Conservation (phyloP, 2,329 filamentous ascomycete species). For the Rugonectria rugulosa region DNA sequence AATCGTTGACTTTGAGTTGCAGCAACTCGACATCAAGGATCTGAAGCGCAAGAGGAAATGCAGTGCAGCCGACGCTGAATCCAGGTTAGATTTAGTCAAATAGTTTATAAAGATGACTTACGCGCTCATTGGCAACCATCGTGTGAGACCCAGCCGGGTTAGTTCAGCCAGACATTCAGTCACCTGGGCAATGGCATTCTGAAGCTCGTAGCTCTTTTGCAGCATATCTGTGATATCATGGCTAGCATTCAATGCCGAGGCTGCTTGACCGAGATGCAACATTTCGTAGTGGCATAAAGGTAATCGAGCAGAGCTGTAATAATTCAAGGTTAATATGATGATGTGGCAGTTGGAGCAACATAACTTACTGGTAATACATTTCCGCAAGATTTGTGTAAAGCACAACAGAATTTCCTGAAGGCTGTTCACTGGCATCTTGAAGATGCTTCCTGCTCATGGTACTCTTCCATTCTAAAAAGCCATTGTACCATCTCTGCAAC, state of each 20-base stretch:
- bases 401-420: constrained; percentile 20
- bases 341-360: accelerated
- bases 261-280: constrained; percentile 25
- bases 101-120: constrained; percentile 1
- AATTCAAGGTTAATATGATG: no score
- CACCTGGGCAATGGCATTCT: constrained; percentile 30
- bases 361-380: constrained; percentile 39
- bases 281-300: constrained; percentile 36
- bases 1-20: constrained; percentile 13
- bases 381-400: constrained; percentile 36
- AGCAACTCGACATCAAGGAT: constrained; percentile 35
- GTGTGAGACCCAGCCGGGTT: constrained; percentile 23
- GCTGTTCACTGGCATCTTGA: not conserved
- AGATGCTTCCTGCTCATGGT: constrained; percentile 21
- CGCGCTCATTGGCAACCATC: constrained; percentile 38
- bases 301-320: constrained; percentile 25
- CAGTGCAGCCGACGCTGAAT: constrained; percentile 32
- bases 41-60: constrained; percentile 30
- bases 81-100: accelerated
- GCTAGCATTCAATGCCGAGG: constrained; percentile 11
- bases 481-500: constrained; percentile 30
- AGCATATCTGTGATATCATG: constrained; percentile 8
- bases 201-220: constrained; percentile 33
- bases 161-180: constrained; percentile 34
- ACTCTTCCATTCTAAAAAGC: constrained; percentile 27